Conservation (phyloP, 75 land plant genomes). For the Sequoiadendron giganteum region DNA sequence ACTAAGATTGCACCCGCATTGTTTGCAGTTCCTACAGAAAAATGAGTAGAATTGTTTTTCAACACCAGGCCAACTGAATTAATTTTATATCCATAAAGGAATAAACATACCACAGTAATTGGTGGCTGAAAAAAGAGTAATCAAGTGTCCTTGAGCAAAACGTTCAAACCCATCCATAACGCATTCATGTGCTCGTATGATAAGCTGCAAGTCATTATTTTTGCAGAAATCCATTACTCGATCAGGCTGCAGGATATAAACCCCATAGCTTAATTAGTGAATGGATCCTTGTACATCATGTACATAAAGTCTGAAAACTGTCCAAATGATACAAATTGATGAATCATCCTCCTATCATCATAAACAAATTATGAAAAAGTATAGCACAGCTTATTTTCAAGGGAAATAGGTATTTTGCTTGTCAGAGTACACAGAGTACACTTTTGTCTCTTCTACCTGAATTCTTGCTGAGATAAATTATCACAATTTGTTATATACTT, state of each 20-base stretch:
- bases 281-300: background rate
- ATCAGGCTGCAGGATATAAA: constrained; percentile 25
- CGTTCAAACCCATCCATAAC: constrained; percentile 45
- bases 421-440: background rate
- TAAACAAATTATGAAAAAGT: background rate
- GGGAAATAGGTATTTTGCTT: background rate
- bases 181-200: constrained; percentile 34
- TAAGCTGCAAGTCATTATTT: constrained; percentile 32
- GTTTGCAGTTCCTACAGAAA: constrained; percentile 34
- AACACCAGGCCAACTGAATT: background rate
- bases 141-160: constrained; percentile 37
- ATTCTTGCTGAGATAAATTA: background rate
- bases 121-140: constrained; percentile 34
- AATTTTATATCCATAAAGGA: background rate
- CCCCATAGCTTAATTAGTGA: background rate
- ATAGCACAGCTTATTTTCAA: background rate
- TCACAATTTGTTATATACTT: background rate
- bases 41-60: background rate
- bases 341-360: background rate
- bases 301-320: background rate
- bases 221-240: constrained; percentile 39
- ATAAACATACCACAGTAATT: constrained; percentile 28
- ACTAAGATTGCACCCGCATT: constrained; percentile 38
- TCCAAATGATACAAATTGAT: background rate
- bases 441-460: background rate